phyloP scores from a whole-genome alignment of 2,329 filamentous ascomycete genomes.

The Fusarium annulatum region DNA sequence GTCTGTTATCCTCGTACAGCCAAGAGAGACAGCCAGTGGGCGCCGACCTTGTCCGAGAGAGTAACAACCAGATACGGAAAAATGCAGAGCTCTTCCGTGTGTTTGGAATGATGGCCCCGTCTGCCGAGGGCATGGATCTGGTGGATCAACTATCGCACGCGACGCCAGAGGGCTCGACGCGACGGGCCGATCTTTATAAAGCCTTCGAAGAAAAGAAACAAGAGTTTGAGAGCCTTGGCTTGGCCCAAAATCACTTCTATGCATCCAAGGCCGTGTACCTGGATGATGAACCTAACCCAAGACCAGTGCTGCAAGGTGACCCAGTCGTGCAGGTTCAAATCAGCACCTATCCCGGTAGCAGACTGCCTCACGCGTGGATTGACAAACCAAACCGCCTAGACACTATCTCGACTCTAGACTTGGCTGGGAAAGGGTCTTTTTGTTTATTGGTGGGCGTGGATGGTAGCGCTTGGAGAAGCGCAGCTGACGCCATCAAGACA shows the following conservation, averaged over 20 bases:
- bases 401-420: background rate
- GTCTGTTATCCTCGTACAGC: fast-evolving
- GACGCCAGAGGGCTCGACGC: fast-evolving
- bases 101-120: background rate
- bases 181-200: background rate
- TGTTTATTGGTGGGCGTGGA: background rate
- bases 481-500: fast-evolving
- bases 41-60: background rate
- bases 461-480: fast-evolving
- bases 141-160: background rate
- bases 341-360: background rate
- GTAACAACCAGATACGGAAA: background rate
- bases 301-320: background rate
- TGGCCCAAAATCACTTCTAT: background rate
- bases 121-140: background rate
- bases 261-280: background rate
- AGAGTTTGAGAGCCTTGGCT: background rate
- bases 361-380: background rate
- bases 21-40: background rate
- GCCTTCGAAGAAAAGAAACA: background rate
- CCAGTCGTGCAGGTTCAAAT: background rate
- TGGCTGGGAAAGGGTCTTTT: background rate
- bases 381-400: background rate
- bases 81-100: background rate
- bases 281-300: background rate